Percentiles rank a stretch among this genome's conserved stretches.
phyloP scores from a whole-genome alignment of 345 rosid genomes.

The Trapa incisa region DNA sequence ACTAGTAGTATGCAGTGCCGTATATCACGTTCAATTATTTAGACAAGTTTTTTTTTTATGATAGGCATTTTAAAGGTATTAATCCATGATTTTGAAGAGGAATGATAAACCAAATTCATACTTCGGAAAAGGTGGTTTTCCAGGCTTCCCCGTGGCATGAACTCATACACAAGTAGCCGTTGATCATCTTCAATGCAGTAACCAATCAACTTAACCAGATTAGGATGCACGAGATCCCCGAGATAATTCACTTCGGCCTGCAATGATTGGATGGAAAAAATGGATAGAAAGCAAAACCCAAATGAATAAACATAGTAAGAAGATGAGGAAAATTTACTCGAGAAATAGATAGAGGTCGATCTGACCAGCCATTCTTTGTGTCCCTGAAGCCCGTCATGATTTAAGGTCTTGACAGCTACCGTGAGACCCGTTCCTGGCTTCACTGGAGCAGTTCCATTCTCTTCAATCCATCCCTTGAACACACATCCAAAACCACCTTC shows the following conservation, averaged over 20 bases:
- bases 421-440: conserved; percentile 88
- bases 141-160: conserved; percentile 74
- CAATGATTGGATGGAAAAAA: background rate
- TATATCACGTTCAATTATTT: background rate
- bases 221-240: conserved; percentile 63
- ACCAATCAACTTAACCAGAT: conserved; percentile 62
- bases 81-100: background rate
- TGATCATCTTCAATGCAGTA: conserved; percentile 80
- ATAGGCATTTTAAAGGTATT: too few species aligned
- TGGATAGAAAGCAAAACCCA: conserved; percentile 2
- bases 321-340: background rate
- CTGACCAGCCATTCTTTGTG: conserved; percentile 94
- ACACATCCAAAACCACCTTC: conserved; percentile 95
- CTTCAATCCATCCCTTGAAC: conserved; percentile 92
- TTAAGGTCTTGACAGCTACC: conserved; percentile 79
- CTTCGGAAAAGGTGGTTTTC: conserved; percentile 81
- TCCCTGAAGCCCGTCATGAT: conserved; percentile 93
- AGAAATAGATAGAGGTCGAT: conserved; percentile 1
- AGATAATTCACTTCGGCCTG: conserved; percentile 80
- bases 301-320: conserved; percentile 4
- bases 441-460: conserved; percentile 78
- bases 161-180: conserved; percentile 57
- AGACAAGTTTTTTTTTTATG: too few species aligned
- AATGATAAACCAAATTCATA: conserved; percentile 12
- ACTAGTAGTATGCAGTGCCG: background rate